phyloP scores from a whole-genome alignment of 805 yeast genomes.

The Zygoascus bituminiphila region DNA sequence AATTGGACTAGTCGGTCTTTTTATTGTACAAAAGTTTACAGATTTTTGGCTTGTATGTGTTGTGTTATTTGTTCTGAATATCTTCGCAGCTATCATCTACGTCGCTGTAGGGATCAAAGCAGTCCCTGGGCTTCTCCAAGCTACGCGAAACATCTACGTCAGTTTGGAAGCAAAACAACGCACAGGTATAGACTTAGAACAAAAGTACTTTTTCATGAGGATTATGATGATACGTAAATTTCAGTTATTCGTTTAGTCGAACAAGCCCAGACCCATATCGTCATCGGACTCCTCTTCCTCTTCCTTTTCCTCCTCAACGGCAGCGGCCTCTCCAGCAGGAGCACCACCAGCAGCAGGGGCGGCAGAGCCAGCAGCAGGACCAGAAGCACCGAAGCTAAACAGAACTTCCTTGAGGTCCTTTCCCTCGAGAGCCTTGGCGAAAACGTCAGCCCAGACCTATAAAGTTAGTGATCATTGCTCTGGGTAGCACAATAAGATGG shows the following conservation, averaged over 20 bases:
- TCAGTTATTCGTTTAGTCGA: slow-evolving; percentile 49
- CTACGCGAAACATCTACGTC: no score
- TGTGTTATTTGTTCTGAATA: no score
- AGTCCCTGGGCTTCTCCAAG: no score
- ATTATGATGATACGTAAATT: background rate
- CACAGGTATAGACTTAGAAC: no score
- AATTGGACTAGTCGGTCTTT: no score
- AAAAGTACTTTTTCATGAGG: background rate
- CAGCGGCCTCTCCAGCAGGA: slow-evolving; percentile 57
- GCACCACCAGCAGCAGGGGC: slow-evolving; percentile 54
- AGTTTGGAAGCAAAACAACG: no score
- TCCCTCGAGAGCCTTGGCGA: slow-evolving; percentile 83
- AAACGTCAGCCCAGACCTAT: slow-evolving; percentile 75
- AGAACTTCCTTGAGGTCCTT: slow-evolving; percentile 78
- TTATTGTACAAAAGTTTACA: no score
- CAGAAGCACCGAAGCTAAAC: slow-evolving; percentile 57
- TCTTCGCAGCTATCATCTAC: no score
- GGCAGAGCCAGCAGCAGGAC: slow-evolving; percentile 63
- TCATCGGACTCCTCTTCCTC: slow-evolving; percentile 50
- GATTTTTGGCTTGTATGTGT: no score
- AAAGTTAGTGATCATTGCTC: background rate
- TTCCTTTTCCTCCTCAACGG: slow-evolving; percentile 46
- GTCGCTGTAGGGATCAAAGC: no score
- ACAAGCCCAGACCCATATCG: slow-evolving; percentile 93
- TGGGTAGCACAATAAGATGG: background rate